Evolutionary conservation across 116 monocot genomes (phyloP).

Genomic region (Cymodocea nodosa): DNA sequence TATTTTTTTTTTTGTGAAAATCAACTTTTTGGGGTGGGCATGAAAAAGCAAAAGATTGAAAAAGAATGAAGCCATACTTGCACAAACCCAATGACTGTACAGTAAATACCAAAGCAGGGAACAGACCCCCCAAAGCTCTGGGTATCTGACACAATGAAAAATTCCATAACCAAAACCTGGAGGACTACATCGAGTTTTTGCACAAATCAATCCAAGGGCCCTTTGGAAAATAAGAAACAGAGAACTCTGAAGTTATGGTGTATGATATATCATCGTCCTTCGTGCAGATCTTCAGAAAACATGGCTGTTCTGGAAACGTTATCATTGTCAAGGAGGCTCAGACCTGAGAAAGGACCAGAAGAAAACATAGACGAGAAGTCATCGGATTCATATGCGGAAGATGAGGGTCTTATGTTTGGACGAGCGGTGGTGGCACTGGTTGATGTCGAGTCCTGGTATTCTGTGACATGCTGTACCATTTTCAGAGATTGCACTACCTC

Average conservation of each 20-base stretch:
- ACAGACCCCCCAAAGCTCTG: not conserved
- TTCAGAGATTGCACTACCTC: conserved; percentile 99
- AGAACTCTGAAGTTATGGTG: not conserved
- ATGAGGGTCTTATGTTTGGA: conserved; percentile 48
- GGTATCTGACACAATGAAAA: not conserved
- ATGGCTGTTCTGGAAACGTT: conserved; percentile 62
- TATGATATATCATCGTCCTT: conserved; percentile 51
- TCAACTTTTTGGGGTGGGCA: too few species aligned
- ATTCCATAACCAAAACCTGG: not conserved
- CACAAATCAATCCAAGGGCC: not conserved
- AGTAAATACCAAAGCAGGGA: not conserved
- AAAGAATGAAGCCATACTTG: conserved; percentile 5
- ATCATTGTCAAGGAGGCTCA: conserved; percentile 71
- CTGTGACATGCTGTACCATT: conserved; percentile 72
- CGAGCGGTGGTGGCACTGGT: not conserved
- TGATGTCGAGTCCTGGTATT: conserved; percentile 38
- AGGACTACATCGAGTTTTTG: not conserved
- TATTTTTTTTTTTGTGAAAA: too few species aligned
- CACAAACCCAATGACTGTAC: not conserved
- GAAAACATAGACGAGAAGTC: conserved; percentile 83
- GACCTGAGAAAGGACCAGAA: conserved; percentile 87
- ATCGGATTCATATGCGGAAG: conserved; percentile 72
- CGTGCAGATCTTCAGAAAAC: conserved; percentile 92
- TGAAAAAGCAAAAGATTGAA: not conserved
- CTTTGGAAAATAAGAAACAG: not conserved